Evolutionary conservation across 2,329 filamentous ascomycete genomes (phyloP).

Genomic region (Clarireedia hainanense): DNA sequence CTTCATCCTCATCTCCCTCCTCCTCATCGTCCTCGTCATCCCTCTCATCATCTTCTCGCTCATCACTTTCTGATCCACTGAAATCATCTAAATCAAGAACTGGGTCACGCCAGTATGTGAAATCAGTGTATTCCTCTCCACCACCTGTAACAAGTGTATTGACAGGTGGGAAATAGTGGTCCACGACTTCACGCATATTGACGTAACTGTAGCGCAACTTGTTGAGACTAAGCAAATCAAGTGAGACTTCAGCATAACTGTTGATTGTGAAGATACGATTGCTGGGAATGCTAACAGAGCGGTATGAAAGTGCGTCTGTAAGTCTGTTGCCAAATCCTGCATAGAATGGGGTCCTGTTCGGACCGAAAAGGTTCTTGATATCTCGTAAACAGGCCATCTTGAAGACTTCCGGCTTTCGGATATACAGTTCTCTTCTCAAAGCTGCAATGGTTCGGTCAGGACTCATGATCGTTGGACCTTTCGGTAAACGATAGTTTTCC

Average conservation of each 20-base stretch:
- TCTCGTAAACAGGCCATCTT: slow-evolving; percentile 98
- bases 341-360: slow-evolving; percentile 77
- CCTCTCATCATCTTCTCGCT: slow-evolving; percentile 46
- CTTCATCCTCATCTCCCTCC: slow-evolving; percentile 41
- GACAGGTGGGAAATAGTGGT: slow-evolving; percentile 95
- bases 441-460: slow-evolving; percentile 94
- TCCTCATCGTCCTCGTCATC: slow-evolving; percentile 40
- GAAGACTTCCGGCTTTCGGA: slow-evolving; percentile 96
- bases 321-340: slow-evolving; percentile 95
- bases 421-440: slow-evolving; percentile 81
- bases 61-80: slow-evolving; percentile 67
- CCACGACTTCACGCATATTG: slow-evolving; percentile 92
- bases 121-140: slow-evolving; percentile 93
- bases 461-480: slow-evolving; percentile 88
- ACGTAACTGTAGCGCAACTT: slow-evolving; percentile 96
- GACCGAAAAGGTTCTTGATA: slow-evolving; percentile 79
- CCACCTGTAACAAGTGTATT: slow-evolving; percentile 80
- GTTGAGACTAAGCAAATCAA: slow-evolving; percentile 84
- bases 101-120: slow-evolving; percentile 87
- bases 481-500: slow-evolving; percentile 77
- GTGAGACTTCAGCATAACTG: slow-evolving; percentile 87
- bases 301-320: slow-evolving; percentile 92
- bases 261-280: slow-evolving; percentile 98
- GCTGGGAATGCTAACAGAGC: slow-evolving; percentile 89
- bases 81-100: slow-evolving; percentile 84